These are phyloP conservation scores for Symbiodinium natans DNA, from an alignment of 73 alveolate genomes.

Conservation along the genomic window DNA sequence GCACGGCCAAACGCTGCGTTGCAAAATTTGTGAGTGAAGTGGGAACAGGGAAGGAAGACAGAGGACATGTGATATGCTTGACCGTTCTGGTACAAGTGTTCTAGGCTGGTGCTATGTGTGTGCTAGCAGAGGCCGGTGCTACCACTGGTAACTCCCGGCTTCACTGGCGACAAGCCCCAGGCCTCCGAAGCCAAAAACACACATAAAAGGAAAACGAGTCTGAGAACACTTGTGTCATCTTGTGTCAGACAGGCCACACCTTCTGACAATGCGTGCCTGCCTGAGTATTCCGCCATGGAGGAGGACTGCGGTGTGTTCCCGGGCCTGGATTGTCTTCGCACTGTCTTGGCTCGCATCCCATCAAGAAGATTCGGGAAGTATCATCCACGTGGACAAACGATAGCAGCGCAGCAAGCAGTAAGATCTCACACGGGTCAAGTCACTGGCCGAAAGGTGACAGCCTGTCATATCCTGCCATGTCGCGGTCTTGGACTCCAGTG, in stretches of 20 bases:
- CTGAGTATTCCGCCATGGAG: not conserved
- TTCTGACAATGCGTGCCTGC: not conserved
- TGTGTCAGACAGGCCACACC: not conserved
- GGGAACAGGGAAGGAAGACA: too few relatives aligned
- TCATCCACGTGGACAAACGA: too few relatives aligned
- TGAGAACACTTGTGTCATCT: not conserved
- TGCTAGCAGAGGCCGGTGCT: not conserved
- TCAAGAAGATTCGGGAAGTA: not conserved
- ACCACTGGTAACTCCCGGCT: not conserved
- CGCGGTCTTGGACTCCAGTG: constrained; percentile 7
- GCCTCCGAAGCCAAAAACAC: not conserved
- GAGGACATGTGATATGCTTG: too few relatives aligned
- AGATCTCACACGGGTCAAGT: too few relatives aligned
- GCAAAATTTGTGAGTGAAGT: too few relatives aligned
- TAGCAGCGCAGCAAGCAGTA: too few relatives aligned
- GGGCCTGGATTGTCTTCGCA: not conserved
- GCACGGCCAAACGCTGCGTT: too few relatives aligned
- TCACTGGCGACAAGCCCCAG: not conserved
- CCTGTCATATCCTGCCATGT: not conserved
- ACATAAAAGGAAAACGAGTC: too few relatives aligned
- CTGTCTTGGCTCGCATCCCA: not conserved
- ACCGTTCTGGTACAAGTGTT: too few relatives aligned
- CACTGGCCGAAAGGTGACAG: not conserved
- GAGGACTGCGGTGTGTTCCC: not conserved
- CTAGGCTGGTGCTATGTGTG: too few relatives aligned